Evolutionary conservation across 805 yeast species (phyloP).

Genomic region (Saturnispora dispora): DNA sequence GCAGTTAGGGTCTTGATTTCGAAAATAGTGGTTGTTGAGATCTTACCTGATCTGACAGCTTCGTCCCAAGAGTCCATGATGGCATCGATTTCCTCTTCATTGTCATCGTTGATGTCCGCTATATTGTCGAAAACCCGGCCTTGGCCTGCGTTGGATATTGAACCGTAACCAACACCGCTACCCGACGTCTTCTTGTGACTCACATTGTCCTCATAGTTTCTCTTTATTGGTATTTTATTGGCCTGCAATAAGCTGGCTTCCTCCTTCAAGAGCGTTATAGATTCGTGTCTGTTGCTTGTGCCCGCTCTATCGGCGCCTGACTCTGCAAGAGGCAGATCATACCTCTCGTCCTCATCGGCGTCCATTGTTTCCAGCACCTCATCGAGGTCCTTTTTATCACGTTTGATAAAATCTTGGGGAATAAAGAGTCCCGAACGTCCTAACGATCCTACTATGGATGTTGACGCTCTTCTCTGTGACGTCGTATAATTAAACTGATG

Average conservation of each 20-base stretch:
- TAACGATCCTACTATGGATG: slow-evolving; percentile 39
- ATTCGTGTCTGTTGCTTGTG: background rate
- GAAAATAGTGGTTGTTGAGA: slow-evolving; percentile 32
- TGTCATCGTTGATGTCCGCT: background rate
- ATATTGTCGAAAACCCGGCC: background rate
- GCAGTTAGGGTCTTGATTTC: slow-evolving; percentile 33
- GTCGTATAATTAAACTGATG: slow-evolving; percentile 35
- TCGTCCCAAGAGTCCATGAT: slow-evolving; percentile 27
- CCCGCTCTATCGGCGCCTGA: slow-evolving; percentile 2
- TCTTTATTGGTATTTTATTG: slow-evolving; percentile 22
- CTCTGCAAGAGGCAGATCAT: background rate
- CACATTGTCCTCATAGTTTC: background rate
- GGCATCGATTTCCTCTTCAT: slow-evolving; percentile 14
- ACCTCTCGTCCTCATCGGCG: slow-evolving; percentile 14
- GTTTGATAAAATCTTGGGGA: slow-evolving; percentile 39
- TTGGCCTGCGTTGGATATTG: background rate
- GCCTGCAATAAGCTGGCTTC: slow-evolving; percentile 24
- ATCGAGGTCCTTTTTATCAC: slow-evolving; percentile 19
- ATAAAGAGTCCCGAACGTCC: slow-evolving; percentile 44
- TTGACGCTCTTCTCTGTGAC: slow-evolving; percentile 40
- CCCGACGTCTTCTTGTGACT: background rate
- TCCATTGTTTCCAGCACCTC: slow-evolving; percentile 16
- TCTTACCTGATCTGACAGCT: slow-evolving; percentile 31
- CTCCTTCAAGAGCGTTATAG: slow-evolving; percentile 15
- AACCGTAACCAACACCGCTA: background rate